Base-by-base conservation (phyloP, 805 yeast genomes). In the Candida loeiensis region DNA sequence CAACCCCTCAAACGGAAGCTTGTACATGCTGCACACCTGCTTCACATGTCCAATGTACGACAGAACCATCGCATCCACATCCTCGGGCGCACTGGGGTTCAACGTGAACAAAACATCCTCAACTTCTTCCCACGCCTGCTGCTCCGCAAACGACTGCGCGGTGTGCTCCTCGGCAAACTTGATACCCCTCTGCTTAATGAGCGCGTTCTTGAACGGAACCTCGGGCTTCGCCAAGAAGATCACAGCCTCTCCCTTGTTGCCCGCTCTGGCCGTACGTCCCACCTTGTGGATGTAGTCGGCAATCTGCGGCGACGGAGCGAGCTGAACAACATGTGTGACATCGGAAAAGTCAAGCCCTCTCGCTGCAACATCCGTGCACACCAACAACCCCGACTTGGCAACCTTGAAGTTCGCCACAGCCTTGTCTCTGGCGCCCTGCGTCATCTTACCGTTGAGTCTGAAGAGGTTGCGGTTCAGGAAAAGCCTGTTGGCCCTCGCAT, bases 181-280 rank as follows among this genome's bases (percentile, higher is more conserved):
- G 52, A 87, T 77, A 34, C 79, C 80, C 54, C 75, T 77, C 42
- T 71, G 58, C 35, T 63, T 47, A 24, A 52, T 59, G 53, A 87
- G 71, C 2, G 66, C 63, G 28, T 63, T 59, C 28, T 79, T 61
- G 58, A 78, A 89, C 24, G 73, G 72, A 26, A 63, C 49, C 59
- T 89, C 95, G 36, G 66, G 61, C 46, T 71, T 60, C 21, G 83
- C 68, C 35, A 80, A 53, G 55, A 78, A 80, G 43, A 85, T 59
- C 12, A 77, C 61, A 4, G 96, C 85, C 36, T 73, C 69, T 46
- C 98, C 98, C 17, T 71, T 66, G 43, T 75, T 74, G 41, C 96
- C 96, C 40, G 90, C 95, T 66, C 98, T 80, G 31, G 95, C 98
- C 12, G 97, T 91, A 73, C 98, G 82, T 45, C 98, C 98, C 55